Evolutionary conservation across 495 filamentous ascomycete genomes (phyloP).

Genomic region (Penicillium nucicola): DNA sequence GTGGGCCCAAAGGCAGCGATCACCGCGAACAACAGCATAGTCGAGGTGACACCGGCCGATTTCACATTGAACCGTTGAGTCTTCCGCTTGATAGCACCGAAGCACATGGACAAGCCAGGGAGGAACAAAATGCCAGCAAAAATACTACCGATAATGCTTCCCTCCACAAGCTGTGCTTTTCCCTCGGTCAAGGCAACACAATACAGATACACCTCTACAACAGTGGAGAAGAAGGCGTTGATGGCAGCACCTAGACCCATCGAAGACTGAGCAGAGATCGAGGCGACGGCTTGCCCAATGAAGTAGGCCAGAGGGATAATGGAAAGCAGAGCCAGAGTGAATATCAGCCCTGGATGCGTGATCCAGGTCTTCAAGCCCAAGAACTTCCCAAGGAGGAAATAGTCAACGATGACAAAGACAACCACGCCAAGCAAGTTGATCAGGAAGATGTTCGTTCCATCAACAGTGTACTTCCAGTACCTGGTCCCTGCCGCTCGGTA

Average conservation of each 20-base stretch:
- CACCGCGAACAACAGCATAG: slow-evolving; percentile 95
- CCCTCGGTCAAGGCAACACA: slow-evolving; percentile 91
- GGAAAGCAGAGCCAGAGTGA: slow-evolving; percentile 78
- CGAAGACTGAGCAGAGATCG: slow-evolving; percentile 97
- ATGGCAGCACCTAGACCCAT: slow-evolving; percentile 99
- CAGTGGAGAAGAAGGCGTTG: slow-evolving; percentile 98
- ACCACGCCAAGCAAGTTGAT: slow-evolving; percentile 94
- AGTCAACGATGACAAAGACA: slow-evolving; percentile 89
- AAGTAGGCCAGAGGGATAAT: slow-evolving; percentile 99
- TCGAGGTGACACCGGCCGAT: slow-evolving; percentile 95
- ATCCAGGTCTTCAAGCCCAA: slow-evolving; percentile 67
- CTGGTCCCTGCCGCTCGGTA: slow-evolving; percentile 91
- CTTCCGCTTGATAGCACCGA: slow-evolving; percentile 95
- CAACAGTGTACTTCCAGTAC: slow-evolving; percentile 99
- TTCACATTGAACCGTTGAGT: slow-evolving; percentile 98
- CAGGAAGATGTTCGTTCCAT: slow-evolving; percentile 97
- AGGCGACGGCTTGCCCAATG: slow-evolving; percentile 98
- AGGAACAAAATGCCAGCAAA: slow-evolving; percentile 96
- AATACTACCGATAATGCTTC: slow-evolving; percentile 95
- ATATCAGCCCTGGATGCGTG: slow-evolving; percentile 80
- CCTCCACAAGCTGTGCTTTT: slow-evolving; percentile 90
- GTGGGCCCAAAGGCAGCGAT: slow-evolving; percentile 98
- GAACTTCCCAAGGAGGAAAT: slow-evolving; percentile 65
- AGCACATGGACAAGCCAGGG: slow-evolving; percentile 98
- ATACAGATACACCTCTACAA: slow-evolving; percentile 98